Base-by-base conservation (phyloP, 140 eudicot genomes). In the Anethum foeniculum region DNA sequence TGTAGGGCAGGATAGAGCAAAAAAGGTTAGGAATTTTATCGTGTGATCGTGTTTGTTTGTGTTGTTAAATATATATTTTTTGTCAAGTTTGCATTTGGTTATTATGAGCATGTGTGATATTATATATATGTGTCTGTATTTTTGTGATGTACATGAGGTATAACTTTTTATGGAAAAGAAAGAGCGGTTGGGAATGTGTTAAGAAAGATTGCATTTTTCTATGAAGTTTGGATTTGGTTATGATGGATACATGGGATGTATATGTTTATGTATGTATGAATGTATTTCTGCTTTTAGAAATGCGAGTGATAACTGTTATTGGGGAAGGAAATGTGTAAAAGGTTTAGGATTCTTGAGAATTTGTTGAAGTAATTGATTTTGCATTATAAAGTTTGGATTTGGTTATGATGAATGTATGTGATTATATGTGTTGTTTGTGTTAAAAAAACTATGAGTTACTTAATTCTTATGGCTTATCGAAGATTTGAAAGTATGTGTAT, bases 1-100 rank as follows among this genome's bases (percentile, higher is more conserved):
- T 34, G 89, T 93, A 44, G 98, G 98, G 34, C 98, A 93, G 81
- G 86, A 77, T 7, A 88, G 88, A 11, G 98, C 98, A 6, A 93
- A 93, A 85, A 93, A 93, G 98, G 98, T 93, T 15, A 0, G 15
- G 39, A n/a, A 44, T 27, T n/a, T 75, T 14, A 8, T 62, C 4
- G 8, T 23, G 0, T 12, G 2, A 21, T 23, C 18, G 48, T 21
- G 14, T 74, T 73, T 25, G 19, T 28, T 7, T 27, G 0, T 21
- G 3, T n/a, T 43, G 1, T n/a, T 39, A 5, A 19, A 19, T 18
- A 18, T 5, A 18, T 6, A 19, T 54, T 23, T 73, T 73, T 14
- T 9, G 51, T 41, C 46, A 11, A 12, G 2, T n/a, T 14, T 30
- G 73, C 41, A 28, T 28, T 67, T 30, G 7, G 41, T 19, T 41